phyloP scores from a whole-genome alignment of 1,284 basidiomycete genomes.

The Pyrrhoderma lamaoense region DNA sequence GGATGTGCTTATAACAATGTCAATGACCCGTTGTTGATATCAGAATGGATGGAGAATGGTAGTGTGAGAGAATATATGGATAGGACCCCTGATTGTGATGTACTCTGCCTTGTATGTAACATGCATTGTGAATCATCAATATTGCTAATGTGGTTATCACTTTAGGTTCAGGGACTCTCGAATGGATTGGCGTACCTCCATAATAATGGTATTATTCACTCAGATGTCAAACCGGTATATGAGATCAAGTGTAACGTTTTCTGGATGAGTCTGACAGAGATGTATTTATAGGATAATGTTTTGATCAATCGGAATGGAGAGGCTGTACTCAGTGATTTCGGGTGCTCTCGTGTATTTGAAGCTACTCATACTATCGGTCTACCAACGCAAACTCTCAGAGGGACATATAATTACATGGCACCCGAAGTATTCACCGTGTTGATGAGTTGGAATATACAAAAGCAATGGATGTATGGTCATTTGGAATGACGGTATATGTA shows the following conservation, averaged over 20 bases:
- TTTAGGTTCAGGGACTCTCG: constrained; percentile 10
- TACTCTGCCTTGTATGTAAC: constrained; percentile 5
- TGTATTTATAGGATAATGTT: not conserved
- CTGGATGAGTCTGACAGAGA: not conserved
- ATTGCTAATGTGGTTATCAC: not conserved
- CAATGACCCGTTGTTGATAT: constrained; percentile 8
- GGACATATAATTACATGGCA: not conserved
- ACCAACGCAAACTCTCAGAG: not conserved
- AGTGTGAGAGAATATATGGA: constrained; percentile 10
- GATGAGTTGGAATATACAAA: not conserved
- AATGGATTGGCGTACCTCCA: constrained; percentile 15
- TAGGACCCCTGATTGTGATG: not conserved
- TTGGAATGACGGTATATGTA: not conserved
- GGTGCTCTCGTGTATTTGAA: not conserved
- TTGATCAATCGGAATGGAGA: not conserved
- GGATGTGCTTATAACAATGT: constrained; percentile 5
- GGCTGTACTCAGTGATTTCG: not conserved
- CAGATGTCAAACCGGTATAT: constrained; percentile 17
- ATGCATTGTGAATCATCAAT: not conserved
- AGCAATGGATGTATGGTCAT: not conserved
- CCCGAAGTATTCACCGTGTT: constrained; percentile 6
- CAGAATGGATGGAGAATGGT: constrained; percentile 17
- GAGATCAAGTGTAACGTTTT: not conserved
- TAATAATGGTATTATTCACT: constrained; percentile 7
- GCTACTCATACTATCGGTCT: not conserved